Evolutionary conservation across 257 asterid species (phyloP).

Genomic region (Solanum chilense): DNA sequence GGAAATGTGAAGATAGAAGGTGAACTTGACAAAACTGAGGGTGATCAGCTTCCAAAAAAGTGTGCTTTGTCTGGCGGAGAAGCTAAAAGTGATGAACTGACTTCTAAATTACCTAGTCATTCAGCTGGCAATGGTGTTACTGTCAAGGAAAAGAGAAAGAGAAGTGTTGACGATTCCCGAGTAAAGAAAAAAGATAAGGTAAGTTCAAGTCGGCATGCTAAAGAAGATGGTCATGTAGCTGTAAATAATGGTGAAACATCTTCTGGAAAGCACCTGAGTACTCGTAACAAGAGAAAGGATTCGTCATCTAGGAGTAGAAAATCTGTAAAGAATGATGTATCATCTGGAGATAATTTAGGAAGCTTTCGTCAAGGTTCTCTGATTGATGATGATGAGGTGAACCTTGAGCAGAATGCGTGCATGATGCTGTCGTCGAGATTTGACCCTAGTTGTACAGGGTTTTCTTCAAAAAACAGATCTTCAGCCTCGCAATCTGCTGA

Average conservation of each 20-base stretch:
- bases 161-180: constrained; percentile 22
- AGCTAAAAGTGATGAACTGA: constrained; percentile 22
- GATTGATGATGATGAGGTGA: constrained; percentile 92
- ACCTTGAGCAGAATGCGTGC: constrained; percentile 92
- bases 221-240: constrained; percentile 16
- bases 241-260: constrained; percentile 27
- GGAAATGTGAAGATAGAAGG: constrained; percentile 17
- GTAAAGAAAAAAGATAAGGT: constrained; percentile 15
- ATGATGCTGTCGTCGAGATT: constrained; percentile 98
- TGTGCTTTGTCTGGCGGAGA: constrained; percentile 8
- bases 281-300: constrained; percentile 40
- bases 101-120: constrained; percentile 11
- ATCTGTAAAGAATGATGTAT: constrained; percentile 31
- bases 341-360: constrained; percentile 33
- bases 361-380: constrained; percentile 33
- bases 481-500: constrained; percentile 32
- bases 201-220: constrained; percentile 20
- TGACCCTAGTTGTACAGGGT: constrained; percentile 93
- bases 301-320: constrained; percentile 18
- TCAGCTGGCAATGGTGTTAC: constrained; percentile 17
- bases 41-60: not conserved
- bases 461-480: constrained; percentile 41
- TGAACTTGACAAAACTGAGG: constrained; percentile 24
- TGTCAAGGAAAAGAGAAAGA: constrained; percentile 28
- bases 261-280: constrained; percentile 27